Evolutionary conservation across 352 stramenopile genomes (phyloP), one percentile per base, ranked within the genome.

Genomic region (Globisporangium cylindrosporum): DNA sequence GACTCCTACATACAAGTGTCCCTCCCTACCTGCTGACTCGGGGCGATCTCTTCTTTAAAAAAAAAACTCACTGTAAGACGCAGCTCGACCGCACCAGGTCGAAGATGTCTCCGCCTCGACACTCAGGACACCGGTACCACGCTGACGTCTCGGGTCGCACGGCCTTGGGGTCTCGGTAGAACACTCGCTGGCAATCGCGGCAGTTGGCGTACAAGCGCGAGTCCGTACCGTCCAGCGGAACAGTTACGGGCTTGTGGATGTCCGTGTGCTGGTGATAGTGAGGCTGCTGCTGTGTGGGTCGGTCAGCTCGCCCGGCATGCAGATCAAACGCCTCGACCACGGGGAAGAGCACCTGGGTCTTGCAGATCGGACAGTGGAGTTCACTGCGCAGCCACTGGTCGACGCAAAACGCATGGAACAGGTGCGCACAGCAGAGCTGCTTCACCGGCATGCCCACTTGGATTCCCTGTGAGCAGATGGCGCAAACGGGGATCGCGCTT

Each of bases 41-140:
- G 24, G 15, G 14, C 4, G 1, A 34, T 29, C 51, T 14, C 53
- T 12, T 32, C 3, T 41, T 41, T n/a, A n/a, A n/a, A n/a, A 14
- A 41, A 48, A 5, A 54, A 24, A 20, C 48, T 87, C 48, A 90
- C 65, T 89, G 79, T 14, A 93, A 14, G 5, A 67, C 67, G 62
- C 85, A 93, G 59, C 83, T 92, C 24, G 69, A 74, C 4, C 81
- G 79, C 10, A 88, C 48, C 54, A 91, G 77, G 3, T 80, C 69
- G 32, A 85, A 62, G 41, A 82, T 81, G 67, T 92, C 78, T 32
- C 73, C 78, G 5, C 68, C 70, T 34, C 82, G 77, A 64, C 85
- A 93, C 58, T 74, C 70, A 24, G 81, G 67, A 66, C 85, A 93
- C 54, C 85, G 80, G 64, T 89, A 91, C 79, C 82, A 93, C 3